phyloP scores from a whole-genome alignment of 2,329 filamentous ascomycete genomes.

The Penicillium sp. region DNA sequence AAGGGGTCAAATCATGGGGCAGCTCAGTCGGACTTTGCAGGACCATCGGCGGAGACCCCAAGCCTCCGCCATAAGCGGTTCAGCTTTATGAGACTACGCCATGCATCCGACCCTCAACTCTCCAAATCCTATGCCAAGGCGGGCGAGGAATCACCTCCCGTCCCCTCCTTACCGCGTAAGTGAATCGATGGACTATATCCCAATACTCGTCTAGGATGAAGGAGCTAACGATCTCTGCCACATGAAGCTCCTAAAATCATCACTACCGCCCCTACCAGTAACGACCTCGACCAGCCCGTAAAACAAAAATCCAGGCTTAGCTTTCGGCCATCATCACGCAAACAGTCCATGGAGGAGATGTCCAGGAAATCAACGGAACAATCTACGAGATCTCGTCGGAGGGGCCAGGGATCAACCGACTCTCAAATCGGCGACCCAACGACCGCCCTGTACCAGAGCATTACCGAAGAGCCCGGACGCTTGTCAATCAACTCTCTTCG shows the following conservation, averaged over 20 bases:
- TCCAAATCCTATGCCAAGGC: constrained; percentile 66
- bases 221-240: constrained; percentile 14
- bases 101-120: constrained; percentile 89
- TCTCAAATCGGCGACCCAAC: constrained; percentile 30
- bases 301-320: constrained; percentile 43
- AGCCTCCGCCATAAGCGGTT: constrained; percentile 49
- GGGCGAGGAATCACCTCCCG: constrained; percentile 52
- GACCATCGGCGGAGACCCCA: constrained; percentile 22
- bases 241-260: constrained; percentile 65
- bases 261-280: constrained; percentile 79
- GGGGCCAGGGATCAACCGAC: constrained; percentile 27
- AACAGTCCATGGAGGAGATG: constrained; percentile 32
- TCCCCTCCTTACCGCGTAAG: constrained; percentile 42
- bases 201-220: background rate
- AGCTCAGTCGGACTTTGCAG: constrained; percentile 16
- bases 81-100: constrained; percentile 75
- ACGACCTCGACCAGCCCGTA: constrained; percentile 50
- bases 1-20: constrained; percentile 16
- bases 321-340: constrained; percentile 34
- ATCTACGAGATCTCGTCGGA: constrained; percentile 20
- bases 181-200: constrained; percentile 11
- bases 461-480: constrained; percentile 59
- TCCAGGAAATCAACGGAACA: constrained; percentile 19
- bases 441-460: constrained; percentile 47
- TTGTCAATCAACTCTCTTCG: constrained; percentile 47